phyloP scores from a whole-genome alignment of 805 yeast species.

The Zygoascus flipseniorum region DNA sequence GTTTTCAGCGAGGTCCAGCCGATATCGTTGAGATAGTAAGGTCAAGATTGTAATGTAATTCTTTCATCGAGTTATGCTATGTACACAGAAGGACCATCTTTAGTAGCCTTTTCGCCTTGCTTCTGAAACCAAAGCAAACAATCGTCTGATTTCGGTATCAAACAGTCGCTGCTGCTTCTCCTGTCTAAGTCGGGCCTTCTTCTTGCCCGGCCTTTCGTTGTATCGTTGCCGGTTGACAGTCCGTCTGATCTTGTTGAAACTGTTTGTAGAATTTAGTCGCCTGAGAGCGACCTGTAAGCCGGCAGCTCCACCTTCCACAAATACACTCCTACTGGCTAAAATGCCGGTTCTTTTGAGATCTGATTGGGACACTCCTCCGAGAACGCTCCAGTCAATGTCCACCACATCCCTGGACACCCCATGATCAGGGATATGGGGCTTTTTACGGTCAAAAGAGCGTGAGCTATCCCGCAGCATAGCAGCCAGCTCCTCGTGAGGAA shows the following conservation, averaged over 20 bases:
- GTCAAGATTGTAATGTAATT: neutral
- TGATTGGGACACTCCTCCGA: constrained; percentile 9
- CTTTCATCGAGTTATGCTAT: neutral
- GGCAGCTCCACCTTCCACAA: constrained; percentile 18
- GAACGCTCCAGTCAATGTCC: constrained; percentile 2
- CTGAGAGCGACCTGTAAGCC: constrained; percentile 20
- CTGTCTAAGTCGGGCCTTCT: constrained; percentile 21
- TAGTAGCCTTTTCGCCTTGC: constrained; percentile 25
- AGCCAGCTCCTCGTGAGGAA: neutral
- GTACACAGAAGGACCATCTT: neutral
- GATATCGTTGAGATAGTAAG: neutral
- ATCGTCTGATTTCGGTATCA: constrained; percentile 25
- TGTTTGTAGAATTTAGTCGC: constrained; percentile 21
- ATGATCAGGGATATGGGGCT: neutral
- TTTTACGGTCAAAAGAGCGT: neutral
- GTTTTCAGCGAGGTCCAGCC: too few relatives aligned
- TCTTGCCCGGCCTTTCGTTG: constrained; percentile 30
- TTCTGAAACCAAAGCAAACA: constrained; percentile 28
- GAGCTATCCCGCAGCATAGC: neutral
- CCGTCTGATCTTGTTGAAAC: constrained; percentile 22
- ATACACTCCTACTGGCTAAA: constrained; percentile 26
- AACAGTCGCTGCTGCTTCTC: constrained; percentile 26
- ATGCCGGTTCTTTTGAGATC: constrained; percentile 26
- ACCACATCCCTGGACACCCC: neutral
- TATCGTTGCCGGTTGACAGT: constrained; percentile 22